A percentile compares a stretch with the other conserved stretches of the same genome.
phyloP scores from a whole-genome alignment of 2,329 filamentous ascomycete species.

The Exophiala xenobiotica region DNA sequence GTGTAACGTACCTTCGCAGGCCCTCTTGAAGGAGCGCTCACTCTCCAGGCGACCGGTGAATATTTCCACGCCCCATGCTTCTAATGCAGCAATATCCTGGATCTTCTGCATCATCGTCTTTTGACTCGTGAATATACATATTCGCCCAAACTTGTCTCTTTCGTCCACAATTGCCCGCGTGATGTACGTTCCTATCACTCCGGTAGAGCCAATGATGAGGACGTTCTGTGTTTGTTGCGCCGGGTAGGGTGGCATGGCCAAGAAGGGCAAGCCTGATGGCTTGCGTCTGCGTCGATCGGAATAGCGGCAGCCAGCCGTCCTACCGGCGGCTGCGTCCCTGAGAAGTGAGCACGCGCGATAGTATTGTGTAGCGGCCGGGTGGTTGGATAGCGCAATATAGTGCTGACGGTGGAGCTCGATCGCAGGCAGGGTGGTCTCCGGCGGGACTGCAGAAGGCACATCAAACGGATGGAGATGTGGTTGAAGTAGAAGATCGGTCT shows the following conservation, averaged over 20 bases:
- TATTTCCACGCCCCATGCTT: constrained; percentile 52
- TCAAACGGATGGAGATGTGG: not conserved
- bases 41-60: constrained; percentile 57
- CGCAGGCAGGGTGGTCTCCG: constrained; percentile 15
- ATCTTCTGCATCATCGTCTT: constrained; percentile 53
- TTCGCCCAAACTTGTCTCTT: constrained; percentile 48
- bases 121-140: constrained; percentile 59
- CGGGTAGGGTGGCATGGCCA: constrained; percentile 25
- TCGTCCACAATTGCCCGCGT: constrained; percentile 47
- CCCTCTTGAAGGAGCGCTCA: constrained; percentile 54
- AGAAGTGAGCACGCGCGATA: not conserved
- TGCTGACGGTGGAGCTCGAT: constrained; percentile 23
- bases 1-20: constrained; percentile 49
- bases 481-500: not conserved
- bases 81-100: constrained; percentile 48
- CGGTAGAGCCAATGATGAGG: constrained; percentile 55
- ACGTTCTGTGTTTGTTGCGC: constrained; percentile 40
- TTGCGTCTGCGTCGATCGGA: not conserved
- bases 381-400: constrained; percentile 12
- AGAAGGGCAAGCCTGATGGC: not conserved
- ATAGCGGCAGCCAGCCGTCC: too few species aligned
- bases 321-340: too few species aligned
- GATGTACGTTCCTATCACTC: constrained; percentile 54
- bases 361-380: not conserved
- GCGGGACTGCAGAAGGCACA: constrained; percentile 9